Conservation (phyloP, 345 rosid species). For the Gossypium bickii region DNA sequence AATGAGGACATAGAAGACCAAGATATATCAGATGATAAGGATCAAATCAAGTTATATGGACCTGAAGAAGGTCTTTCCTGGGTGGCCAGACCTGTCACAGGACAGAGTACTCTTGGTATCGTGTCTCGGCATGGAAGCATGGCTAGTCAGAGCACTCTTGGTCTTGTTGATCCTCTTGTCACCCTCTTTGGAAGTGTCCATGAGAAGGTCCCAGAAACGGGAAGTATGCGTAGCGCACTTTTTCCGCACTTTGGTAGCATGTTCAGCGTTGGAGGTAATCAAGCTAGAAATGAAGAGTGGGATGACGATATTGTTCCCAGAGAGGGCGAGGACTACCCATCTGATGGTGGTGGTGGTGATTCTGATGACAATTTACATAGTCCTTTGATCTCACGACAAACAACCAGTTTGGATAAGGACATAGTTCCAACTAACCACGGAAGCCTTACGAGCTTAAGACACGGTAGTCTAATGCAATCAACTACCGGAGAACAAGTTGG, state of each 20-base stretch:
- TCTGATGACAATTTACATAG: constrained; percentile 77
- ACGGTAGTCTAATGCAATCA: constrained; percentile 54
- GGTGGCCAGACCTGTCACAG: constrained; percentile 85
- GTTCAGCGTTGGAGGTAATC: constrained; percentile 90
- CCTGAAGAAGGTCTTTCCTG: constrained; percentile 76
- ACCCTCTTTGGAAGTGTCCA: constrained; percentile 85
- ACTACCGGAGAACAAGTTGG: constrained; percentile 49
- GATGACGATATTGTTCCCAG: constrained; percentile 74
- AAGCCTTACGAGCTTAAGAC: constrained; percentile 49
- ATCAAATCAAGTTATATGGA: constrained; percentile 79
- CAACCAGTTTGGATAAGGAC: constrained; percentile 73
- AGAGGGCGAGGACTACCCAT: constrained; percentile 71
- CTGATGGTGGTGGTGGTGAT: constrained; percentile 59
- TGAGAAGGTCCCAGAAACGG: constrained; percentile 70
- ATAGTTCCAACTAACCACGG: constrained; percentile 46
- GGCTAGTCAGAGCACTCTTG: constrained; percentile 36
- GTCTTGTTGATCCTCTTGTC: constrained; percentile 81
- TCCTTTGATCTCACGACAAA: constrained; percentile 88
- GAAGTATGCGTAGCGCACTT: constrained; percentile 88
- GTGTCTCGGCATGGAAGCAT: constrained; percentile 71
- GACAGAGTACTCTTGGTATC: constrained; percentile 58
- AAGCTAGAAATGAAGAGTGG: constrained; percentile 67
- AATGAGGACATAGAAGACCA: constrained; percentile 51
- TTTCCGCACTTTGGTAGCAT: constrained; percentile 95
- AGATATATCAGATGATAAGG: constrained; percentile 61